Base-by-base conservation (phyloP, 164 flowering plant species). In the Chimonanthus salicifolius region DNA sequence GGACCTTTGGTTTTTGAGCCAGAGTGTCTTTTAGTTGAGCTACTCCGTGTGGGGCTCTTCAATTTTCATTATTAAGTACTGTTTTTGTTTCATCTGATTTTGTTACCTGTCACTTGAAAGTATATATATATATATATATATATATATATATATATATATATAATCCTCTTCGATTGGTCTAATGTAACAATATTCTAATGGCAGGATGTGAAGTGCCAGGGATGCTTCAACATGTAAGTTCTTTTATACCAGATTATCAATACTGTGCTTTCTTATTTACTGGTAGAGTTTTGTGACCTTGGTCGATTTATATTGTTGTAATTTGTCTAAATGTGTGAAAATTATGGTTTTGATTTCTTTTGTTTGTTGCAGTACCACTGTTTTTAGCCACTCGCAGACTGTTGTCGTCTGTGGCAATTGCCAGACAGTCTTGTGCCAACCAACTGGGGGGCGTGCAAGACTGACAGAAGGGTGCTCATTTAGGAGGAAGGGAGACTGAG, bases 391-490 rank as follows among this genome's bases (percentile, higher is more conserved):
- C n/a, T 74, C 76, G 2, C 76, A 74, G 62, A 74, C 76, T 7
- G 76, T 74, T 43, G 76, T 74, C 67, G 67, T 68, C 13, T 74
- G 76, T 58, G 76, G 76, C 13, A 74, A 74, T 18, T 74, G 76
- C 72, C 71, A 68, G 33, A 74, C 76, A 13, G 72, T 74, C 7
- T 68, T 74, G 54, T 74, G 76, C 65, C 76, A 74, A 72, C 76
- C 76, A 4, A 74, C 76, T 44, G 76, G 76, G 8, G 76, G 76
- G 67, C 71, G 71, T 15, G 76, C 76, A 1, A 43, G 76, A 11
- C 72, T 74, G 33, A 74, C 76, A 7, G 76, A 74, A 47, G 76
- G 76, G 6, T 74, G 76, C 72, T 74, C 76, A 18, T 74, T 74
- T 21, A 68, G 76, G 71, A 54, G 58, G 65, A 74, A 74, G 71